Evolutionary conservation across 441 rosid genomes (phyloP).

Genomic region (Bruguiera hainesii): DNA sequence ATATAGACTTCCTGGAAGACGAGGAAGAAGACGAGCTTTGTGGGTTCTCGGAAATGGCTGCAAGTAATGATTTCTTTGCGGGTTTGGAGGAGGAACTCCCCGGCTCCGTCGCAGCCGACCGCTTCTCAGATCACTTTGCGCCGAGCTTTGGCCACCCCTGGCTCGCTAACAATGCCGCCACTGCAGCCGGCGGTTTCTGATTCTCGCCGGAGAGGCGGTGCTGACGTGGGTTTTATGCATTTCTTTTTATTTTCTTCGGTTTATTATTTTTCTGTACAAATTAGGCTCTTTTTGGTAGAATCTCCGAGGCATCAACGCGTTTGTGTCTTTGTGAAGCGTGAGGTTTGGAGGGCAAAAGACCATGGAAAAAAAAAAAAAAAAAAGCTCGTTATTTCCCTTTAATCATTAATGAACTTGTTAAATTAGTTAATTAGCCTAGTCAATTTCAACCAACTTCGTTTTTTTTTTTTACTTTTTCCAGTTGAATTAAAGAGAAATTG

Average conservation of each 20-base stretch:
- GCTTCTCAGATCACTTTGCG: constrained; percentile 51
- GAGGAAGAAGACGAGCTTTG: constrained; percentile 62
- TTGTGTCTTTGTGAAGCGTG: too few relatives aligned
- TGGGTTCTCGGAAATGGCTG: constrained; percentile 55
- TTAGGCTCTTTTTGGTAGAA: constrained; percentile 4
- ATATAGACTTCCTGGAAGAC: constrained; percentile 43
- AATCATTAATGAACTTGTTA: too few relatives aligned
- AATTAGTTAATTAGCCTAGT: too few relatives aligned
- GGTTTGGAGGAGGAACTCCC: constrained; percentile 66
- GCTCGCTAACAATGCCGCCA: constrained; percentile 46
- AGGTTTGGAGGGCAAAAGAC: too few relatives aligned
- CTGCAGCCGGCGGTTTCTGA: constrained; percentile 57
- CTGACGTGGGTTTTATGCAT: constrained; percentile 6
- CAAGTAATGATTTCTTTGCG: constrained; percentile 69
- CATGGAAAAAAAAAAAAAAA: too few relatives aligned
- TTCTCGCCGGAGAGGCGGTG: neutral
- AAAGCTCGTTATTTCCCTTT: too few relatives aligned
- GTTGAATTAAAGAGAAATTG: too few relatives aligned
- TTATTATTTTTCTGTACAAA: constrained; percentile 12
- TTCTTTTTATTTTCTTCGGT: constrained; percentile 10
- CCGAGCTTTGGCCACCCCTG: constrained; percentile 62
- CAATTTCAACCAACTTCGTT: too few relatives aligned
- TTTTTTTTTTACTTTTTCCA: too few relatives aligned
- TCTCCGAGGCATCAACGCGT: too few relatives aligned
- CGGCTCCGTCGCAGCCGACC: constrained; percentile 37